A percentile compares a stretch with the other conserved stretches of the same genome.
These are phyloP conservation scores for Plantago major DNA, from an alignment of 257 asterid genomes.

Conservation along the genomic window DNA sequence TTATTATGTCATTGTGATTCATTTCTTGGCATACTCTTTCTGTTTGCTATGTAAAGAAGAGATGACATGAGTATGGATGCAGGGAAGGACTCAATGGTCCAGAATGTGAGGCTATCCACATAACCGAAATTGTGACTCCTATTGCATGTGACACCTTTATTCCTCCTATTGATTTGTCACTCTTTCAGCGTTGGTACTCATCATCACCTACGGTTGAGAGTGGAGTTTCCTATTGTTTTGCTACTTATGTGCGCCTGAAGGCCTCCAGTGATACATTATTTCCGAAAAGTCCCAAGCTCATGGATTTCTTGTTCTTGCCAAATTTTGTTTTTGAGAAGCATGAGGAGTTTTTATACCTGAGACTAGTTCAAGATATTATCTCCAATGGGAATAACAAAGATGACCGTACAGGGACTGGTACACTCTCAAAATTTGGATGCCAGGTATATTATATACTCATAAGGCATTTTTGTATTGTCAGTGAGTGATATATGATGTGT, in stretches of 20 bases:
- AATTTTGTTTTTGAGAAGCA: constrained; percentile 74
- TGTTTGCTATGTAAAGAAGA: too few species aligned
- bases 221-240: constrained; percentile 48
- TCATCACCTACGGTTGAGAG: constrained; percentile 65
- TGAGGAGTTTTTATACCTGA: constrained; percentile 77
- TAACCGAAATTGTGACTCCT: constrained; percentile 62
- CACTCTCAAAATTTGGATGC: constrained; percentile 88
- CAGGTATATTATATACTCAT: constrained; percentile 48
- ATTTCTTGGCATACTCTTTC: background rate
- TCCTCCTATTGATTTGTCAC: constrained; percentile 65
- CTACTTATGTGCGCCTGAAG: constrained; percentile 67
- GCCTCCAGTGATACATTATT: constrained; percentile 14
- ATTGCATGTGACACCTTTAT: constrained; percentile 82
- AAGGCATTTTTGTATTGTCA: background rate
- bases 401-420: constrained; percentile 94
- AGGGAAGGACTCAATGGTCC: constrained; percentile 83
- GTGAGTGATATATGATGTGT: constrained; percentile 1
- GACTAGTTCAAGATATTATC: constrained; percentile 78
- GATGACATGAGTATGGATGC: constrained; percentile 23
- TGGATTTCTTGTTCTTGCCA: constrained; percentile 62
- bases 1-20: background rate
- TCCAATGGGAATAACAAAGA: constrained; percentile 65
- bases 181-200: constrained; percentile 83
- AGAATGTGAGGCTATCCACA: constrained; percentile 81
- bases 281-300: constrained; percentile 35